Evolutionary conservation across 2,329 filamentous ascomycete genomes (phyloP), one percentile per base, ranked within the genome.

Genomic region (Zopfia rhizophila): DNA sequence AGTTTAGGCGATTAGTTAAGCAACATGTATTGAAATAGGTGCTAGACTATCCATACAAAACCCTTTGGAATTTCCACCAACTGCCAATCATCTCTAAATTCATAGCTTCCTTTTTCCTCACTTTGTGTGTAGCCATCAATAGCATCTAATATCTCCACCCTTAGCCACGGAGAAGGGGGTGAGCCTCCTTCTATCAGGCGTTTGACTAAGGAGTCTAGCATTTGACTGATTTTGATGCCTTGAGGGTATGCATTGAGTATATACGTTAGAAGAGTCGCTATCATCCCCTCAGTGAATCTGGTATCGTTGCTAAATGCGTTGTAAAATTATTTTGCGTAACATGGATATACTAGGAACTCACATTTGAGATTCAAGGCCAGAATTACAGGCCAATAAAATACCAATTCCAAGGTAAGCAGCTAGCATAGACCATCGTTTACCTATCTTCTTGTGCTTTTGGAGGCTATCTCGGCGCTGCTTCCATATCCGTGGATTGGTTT

Each of bases 261-360:
- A 23, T 48, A 38, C 7, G 38, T 42, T 41, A 41, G 12, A 13
- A 47, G 44, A 41, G 44, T 38, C 13, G 41, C 37, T 36, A 47
- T 47, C 13, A 41, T 40, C 24, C 37, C 41, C 10, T 47, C 17
- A 37, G 28, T 47, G 17, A 41, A 41, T 7, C 18, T 47, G 36
- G 16, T 30, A 19, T 30, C 31, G 22, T 47, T 47, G 5, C 22
- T 47, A 36, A 35, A 47, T 8, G 19, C 37, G 31, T 47, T 21
- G 37, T n/a, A n/a, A n/a, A n/a, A n/a, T n/a, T 7, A 19, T 36
- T 37, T 4, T 22, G 36, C 16, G 11, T 36, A 11, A 12, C 12
- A 8, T 29, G 30, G 31, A 16, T 16, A 22, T 22, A 14, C 13
- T 37, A 29, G 30, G 36, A 21, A 27, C 30, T 37, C 37, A 44